phyloP scores from a whole-genome alignment of 495 filamentous ascomycete species.

The Echria macrotheca region DNA sequence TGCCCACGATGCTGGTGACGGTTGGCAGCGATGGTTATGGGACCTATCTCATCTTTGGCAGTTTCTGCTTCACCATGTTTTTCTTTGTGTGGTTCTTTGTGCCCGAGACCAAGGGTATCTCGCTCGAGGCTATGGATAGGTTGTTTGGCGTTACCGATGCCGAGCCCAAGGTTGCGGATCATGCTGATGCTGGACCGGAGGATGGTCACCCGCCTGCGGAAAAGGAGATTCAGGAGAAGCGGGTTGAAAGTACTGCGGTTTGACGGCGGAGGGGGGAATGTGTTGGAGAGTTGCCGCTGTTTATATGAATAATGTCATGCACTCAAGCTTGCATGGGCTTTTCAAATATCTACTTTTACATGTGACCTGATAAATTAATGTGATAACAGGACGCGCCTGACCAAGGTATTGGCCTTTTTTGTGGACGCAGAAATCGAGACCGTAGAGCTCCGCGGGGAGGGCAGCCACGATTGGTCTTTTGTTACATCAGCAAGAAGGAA shows the following conservation, averaged over 20 bases:
- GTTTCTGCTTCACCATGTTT: slow-evolving; percentile 62
- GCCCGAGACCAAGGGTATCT: slow-evolving; percentile 62
- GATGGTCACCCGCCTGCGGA: background rate
- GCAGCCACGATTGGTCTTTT: too few relatives aligned
- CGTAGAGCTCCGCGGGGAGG: too few relatives aligned
- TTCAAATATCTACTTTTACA: too few relatives aligned
- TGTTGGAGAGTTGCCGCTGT: too few relatives aligned
- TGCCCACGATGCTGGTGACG: slow-evolving; percentile 60
- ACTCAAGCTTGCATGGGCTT: too few relatives aligned
- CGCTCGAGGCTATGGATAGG: slow-evolving; percentile 36
- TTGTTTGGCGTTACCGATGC: slow-evolving; percentile 32
- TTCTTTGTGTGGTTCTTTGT: slow-evolving; percentile 68
- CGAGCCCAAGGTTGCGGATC: slow-evolving; percentile 10
- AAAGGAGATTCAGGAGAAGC: background rate
- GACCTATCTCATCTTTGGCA: slow-evolving; percentile 51
- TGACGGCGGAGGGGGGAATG: too few relatives aligned
- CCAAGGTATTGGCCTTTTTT: too few relatives aligned
- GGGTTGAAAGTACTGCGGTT: background rate
- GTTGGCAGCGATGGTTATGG: slow-evolving; percentile 42
- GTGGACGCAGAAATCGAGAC: too few relatives aligned
- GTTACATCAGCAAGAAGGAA: too few relatives aligned
- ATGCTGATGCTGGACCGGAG: background rate
- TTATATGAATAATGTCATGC: too few relatives aligned
- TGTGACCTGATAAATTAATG: too few relatives aligned
- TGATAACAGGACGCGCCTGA: too few relatives aligned